These are phyloP conservation scores for Laguncularia racemosa DNA, from an alignment of 345 rosid genomes.

Conservation along the genomic window DNA sequence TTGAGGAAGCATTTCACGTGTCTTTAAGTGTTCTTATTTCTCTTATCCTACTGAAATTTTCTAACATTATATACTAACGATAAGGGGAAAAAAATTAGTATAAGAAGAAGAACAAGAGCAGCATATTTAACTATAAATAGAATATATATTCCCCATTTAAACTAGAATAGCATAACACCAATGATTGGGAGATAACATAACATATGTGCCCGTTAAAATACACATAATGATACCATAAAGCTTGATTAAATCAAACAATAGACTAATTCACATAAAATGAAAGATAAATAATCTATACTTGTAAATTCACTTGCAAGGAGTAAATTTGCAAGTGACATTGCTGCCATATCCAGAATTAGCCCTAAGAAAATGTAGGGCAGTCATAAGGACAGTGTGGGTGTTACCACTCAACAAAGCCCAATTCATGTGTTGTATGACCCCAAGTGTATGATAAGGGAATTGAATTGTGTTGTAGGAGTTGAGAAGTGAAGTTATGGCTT, in stretches of 20 bases:
- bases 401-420: constrained; percentile 56
- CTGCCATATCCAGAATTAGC: constrained; percentile 53
- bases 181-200: too few relatives aligned
- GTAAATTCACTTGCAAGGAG: constrained; percentile 10
- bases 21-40: too few relatives aligned
- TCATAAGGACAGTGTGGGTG: constrained; percentile 32
- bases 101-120: too few relatives aligned
- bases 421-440: constrained; percentile 43
- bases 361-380: constrained; percentile 55
- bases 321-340: constrained; percentile 30
- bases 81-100: too few relatives aligned
- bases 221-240: background rate
- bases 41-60: too few relatives aligned
- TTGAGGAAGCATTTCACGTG: too few relatives aligned
- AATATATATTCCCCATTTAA: too few relatives aligned
- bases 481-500: constrained; percentile 73
- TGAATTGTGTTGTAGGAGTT: constrained; percentile 66
- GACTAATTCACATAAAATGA: too few relatives aligned
- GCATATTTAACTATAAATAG: too few relatives aligned
- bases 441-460: constrained; percentile 44
- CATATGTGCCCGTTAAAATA: too few relatives aligned
- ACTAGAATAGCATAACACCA: too few relatives aligned
- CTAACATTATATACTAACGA: too few relatives aligned
- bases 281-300: background rate
- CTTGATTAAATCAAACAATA: background rate